A percentile compares a stretch with the other conserved stretches of the same genome.
phyloP scores from a whole-genome alignment of 108 stramenopile genomes.

The Skeletonema menzelii region DNA sequence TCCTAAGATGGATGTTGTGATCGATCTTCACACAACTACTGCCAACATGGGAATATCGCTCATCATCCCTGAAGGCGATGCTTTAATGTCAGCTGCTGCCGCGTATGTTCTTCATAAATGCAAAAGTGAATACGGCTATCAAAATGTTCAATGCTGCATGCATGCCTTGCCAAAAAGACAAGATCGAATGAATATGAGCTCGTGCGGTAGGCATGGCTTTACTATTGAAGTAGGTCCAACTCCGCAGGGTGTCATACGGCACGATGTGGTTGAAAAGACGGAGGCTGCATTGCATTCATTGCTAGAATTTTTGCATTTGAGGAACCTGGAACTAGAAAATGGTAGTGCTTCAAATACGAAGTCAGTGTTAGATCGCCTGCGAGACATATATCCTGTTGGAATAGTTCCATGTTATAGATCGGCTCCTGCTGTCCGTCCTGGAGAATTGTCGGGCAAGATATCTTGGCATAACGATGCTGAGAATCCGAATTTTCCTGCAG shows the following conservation, averaged over 20 bases:
- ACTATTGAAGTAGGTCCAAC: conserved; percentile 86
- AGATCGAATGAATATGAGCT: conserved; percentile 68
- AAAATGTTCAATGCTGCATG: conserved; percentile 54
- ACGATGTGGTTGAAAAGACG: conserved; percentile 81
- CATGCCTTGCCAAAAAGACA: conserved; percentile 60
- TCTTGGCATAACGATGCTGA: conserved; percentile 67
- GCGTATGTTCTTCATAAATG: conserved; percentile 73
- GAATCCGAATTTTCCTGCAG: conserved; percentile 67
- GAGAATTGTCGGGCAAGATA: conserved; percentile 77
- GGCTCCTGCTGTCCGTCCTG: conserved; percentile 61
- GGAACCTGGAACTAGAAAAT: conserved; percentile 40
- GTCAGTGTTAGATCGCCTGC: conserved; percentile 29
- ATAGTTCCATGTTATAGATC: conserved; percentile 78
- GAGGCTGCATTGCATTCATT: conserved; percentile 55
- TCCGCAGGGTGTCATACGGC: conserved; percentile 79
- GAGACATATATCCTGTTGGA: conserved; percentile 37
- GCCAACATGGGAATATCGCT: conserved; percentile 82
- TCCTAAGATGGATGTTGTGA: conserved; percentile 59
- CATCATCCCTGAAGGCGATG: conserved; percentile 72
- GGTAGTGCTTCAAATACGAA: not conserved
- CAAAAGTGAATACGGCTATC: conserved; percentile 26
- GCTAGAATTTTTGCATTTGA: conserved; percentile 67
- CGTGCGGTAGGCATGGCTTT: conserved; percentile 67
- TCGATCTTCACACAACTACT: conserved; percentile 87
- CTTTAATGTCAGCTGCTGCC: conserved; percentile 68